A percentile compares a stretch with the other conserved stretches of the same genome.
phyloP scores from a whole-genome alignment of 176 grass and related monocot species.

The Saccharum spontaneum region DNA sequence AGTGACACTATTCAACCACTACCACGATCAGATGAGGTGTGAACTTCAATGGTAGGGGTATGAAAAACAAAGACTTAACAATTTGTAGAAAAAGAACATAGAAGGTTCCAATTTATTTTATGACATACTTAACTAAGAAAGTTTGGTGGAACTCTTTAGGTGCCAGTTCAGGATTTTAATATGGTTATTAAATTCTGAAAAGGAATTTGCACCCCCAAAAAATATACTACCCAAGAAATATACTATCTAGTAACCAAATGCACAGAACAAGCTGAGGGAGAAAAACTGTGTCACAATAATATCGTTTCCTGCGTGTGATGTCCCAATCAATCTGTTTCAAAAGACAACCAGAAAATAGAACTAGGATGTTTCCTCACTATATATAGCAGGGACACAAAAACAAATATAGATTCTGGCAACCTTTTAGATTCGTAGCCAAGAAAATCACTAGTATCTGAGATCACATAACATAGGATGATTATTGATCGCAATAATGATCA shows the following conservation, averaged over 20 bases:
- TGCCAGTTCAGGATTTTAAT: not conserved
- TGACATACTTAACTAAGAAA: not conserved
- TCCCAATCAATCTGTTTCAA: not conserved
- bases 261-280: not conserved
- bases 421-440: not conserved
- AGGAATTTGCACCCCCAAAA: not conserved
- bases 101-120: not conserved
- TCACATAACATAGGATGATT: not conserved
- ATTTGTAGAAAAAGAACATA: not conserved
- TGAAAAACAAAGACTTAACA: not conserved
- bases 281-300: not conserved
- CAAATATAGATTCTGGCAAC: not conserved
- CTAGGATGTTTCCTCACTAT: not conserved
- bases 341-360: not conserved
- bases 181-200: not conserved
- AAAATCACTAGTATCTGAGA: not conserved
- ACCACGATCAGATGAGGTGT: not conserved
- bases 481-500: constrained; percentile 1
- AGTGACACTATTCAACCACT: constrained; percentile 25
- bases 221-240: not conserved
- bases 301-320: not conserved
- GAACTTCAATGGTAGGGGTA: not conserved
- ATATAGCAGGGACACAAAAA: not conserved
- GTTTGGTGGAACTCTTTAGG: not conserved
- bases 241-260: not conserved